phyloP scores from a whole-genome alignment of 768 basidiomycete genomes.

The Butyriboletus loyo region DNA sequence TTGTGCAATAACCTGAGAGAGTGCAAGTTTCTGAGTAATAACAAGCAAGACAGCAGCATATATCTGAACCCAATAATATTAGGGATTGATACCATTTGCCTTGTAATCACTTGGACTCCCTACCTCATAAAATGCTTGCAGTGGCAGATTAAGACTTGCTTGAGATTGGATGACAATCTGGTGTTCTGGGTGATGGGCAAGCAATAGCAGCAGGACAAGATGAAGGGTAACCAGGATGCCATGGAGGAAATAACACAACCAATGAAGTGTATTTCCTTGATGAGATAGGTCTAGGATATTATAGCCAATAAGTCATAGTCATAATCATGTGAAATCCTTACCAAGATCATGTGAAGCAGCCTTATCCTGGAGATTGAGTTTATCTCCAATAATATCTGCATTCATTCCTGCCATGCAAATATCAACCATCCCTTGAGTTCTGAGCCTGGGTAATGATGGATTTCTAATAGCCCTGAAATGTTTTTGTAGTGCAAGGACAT shows the following conservation, averaged over 20 bases:
- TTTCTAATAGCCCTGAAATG: neutral
- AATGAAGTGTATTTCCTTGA: neutral
- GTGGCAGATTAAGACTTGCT: neutral
- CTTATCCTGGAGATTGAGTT: neutral
- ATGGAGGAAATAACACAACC: neutral
- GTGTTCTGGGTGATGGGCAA: neutral
- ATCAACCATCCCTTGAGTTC: neutral
- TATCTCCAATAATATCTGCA: neutral
- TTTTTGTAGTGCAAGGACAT: neutral
- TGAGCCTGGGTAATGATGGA: neutral
- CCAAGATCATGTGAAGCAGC: neutral
- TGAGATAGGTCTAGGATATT: neutral
- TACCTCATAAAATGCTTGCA: neutral
- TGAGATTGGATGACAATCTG: neutral
- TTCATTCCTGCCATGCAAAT: neutral
- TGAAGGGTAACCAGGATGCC: neutral
- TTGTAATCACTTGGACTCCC: too few species aligned
- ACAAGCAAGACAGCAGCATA: neutral
- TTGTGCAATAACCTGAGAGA: neutral
- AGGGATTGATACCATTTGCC: too few species aligned
- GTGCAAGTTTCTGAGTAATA: neutral
- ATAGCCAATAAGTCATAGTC: neutral
- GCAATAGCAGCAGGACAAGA: neutral
- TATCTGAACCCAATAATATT: neutral
- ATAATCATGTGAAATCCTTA: neutral